A percentile compares a stretch with the other conserved stretches of the same genome.
phyloP scores from a whole-genome alignment of 2,329 filamentous ascomycete species.

The Arthrocladium fulminans region DNA sequence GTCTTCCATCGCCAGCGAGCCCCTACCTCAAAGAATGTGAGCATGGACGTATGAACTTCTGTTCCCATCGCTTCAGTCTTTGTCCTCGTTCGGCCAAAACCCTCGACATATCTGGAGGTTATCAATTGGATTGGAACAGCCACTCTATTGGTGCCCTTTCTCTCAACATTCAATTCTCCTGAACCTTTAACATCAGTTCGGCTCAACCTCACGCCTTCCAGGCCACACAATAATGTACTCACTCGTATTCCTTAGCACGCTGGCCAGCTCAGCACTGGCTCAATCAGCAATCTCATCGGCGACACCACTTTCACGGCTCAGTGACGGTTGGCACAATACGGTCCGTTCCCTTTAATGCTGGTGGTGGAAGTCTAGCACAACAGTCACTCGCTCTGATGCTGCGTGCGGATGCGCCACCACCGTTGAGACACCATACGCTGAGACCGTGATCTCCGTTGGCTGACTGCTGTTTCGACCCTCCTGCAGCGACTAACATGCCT shows the following conservation, averaged over 20 bases:
- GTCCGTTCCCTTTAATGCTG: conserved; percentile 16
- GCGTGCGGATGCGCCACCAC: conserved; percentile 18
- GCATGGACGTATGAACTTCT: conserved; percentile 7
- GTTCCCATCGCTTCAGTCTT: neutral
- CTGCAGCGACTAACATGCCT: conserved; percentile 10
- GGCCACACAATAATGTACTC: conserved; percentile 3
- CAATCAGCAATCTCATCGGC: conserved; percentile 14
- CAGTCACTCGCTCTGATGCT: conserved; percentile 17
- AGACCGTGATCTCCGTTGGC: conserved; percentile 14
- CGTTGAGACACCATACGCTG: conserved; percentile 13
- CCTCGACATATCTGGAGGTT: neutral
- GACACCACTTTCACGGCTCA: conserved; percentile 13
- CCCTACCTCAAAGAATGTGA: conserved; percentile 1
- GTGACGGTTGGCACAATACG: conserved; percentile 16
- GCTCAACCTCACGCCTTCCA: neutral
- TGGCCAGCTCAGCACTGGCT: conserved; percentile 15
- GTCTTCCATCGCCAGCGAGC: neutral
- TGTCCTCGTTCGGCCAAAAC: neutral
- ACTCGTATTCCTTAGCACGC: conserved; percentile 12
- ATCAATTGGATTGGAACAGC: neutral
- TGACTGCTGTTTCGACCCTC: neutral
- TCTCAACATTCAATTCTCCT: neutral
- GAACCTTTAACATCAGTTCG: neutral
- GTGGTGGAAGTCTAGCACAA: conserved; percentile 13
- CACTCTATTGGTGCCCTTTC: conserved; percentile 4